Evolutionary conservation across 2,329 filamentous ascomycete species (phyloP).

Genomic region (Beauveria australis): DNA sequence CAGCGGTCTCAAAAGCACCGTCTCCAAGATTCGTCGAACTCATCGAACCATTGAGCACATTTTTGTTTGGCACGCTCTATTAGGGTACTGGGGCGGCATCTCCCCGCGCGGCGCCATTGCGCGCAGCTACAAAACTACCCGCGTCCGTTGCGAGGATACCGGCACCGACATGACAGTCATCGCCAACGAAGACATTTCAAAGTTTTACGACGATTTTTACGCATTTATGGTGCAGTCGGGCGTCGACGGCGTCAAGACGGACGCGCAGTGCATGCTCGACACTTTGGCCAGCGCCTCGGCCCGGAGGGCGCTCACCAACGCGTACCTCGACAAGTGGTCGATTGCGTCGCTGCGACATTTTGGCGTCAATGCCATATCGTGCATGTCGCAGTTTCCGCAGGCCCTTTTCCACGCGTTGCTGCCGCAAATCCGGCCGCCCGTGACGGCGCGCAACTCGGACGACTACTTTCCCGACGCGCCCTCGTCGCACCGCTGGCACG

Average conservation of each 20-base stretch:
- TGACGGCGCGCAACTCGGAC: conserved; percentile 77
- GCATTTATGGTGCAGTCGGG: conserved; percentile 65
- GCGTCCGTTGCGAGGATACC: conserved; percentile 42
- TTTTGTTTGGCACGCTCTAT: conserved; percentile 87
- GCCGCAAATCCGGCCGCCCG: conserved; percentile 62
- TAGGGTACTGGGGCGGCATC: conserved; percentile 89
- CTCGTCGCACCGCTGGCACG: conserved; percentile 83
- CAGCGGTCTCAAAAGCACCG: conserved; percentile 62
- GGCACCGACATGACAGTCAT: conserved; percentile 58
- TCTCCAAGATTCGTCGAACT: conserved; percentile 58
- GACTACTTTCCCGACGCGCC: conserved; percentile 85
- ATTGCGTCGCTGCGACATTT: conserved; percentile 72
- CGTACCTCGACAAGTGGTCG: conserved; percentile 83
- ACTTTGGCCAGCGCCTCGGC: conserved; percentile 58
- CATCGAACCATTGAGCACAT: conserved; percentile 72
- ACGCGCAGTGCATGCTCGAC: conserved; percentile 86
- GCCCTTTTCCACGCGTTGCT: conserved; percentile 80
- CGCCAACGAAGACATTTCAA: conserved; percentile 61
- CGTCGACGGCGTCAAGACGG: conserved; percentile 84
- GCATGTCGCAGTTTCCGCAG: conserved; percentile 88
- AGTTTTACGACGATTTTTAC: conserved; percentile 90
- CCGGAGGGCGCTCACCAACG: conserved; percentile 61
- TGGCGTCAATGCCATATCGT: conserved; percentile 70
- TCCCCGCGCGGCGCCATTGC: conserved; percentile 67
- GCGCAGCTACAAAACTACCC: conserved; percentile 67